A percentile compares a stretch with the other conserved stretches of the same genome.
phyloP scores from a whole-genome alignment of 371 early-diverging fungal species.

The Capillidium rhysosporum region DNA sequence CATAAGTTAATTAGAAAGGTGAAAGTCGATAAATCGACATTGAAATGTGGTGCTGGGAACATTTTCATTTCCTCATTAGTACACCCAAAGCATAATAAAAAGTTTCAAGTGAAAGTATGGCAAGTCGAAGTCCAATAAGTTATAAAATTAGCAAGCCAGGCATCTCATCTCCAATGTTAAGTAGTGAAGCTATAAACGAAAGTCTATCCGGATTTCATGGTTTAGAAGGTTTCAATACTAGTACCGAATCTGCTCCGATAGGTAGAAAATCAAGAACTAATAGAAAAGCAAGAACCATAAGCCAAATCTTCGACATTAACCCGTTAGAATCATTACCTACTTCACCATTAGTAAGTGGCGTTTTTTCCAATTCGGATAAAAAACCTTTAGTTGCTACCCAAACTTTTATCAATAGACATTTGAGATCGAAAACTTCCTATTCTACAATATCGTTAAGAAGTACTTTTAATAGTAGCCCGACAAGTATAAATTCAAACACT shows the following conservation, averaged over 20 bases:
- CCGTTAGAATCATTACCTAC: background rate
- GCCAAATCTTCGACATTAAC: constrained; percentile 2
- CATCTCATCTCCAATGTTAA: constrained; percentile 1
- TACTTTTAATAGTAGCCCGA: background rate
- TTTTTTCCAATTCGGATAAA: background rate
- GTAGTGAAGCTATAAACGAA: background rate
- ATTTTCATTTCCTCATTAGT: too few relatives aligned
- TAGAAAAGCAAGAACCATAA: background rate
- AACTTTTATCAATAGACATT: background rate
- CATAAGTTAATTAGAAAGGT: too few relatives aligned
- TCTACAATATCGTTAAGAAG: background rate
- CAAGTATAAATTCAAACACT: background rate
- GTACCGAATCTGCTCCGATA: background rate
- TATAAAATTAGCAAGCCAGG: background rate
- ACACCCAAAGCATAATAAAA: too few relatives aligned
- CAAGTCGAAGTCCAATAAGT: too few relatives aligned
- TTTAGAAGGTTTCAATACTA: too few relatives aligned
- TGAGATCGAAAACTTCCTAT: background rate
- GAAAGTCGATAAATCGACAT: too few relatives aligned
- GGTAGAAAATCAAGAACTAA: background rate
- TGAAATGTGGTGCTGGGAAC: too few relatives aligned
- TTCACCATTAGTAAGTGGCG: constrained; percentile 3
- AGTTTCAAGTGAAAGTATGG: too few relatives aligned
- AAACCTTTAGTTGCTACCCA: background rate
- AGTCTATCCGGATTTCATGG: background rate